Conservation (phyloP, 2,329 filamentous ascomycete genomes). For the Penicillium sp. region DNA sequence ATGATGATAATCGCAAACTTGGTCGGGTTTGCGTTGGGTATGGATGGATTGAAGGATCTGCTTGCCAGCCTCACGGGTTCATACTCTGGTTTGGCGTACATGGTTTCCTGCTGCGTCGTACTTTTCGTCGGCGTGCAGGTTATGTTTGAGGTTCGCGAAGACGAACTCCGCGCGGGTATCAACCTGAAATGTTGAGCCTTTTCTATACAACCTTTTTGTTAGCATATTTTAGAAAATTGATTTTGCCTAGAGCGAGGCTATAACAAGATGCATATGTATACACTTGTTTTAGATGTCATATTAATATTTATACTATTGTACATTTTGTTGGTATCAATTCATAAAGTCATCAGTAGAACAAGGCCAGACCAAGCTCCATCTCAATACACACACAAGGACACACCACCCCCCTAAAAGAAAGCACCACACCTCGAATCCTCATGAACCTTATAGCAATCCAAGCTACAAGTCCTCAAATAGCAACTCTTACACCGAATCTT, state of each 20-base stretch:
- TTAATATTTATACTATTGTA: constrained; percentile 14
- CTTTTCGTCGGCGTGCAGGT: constrained; percentile 85
- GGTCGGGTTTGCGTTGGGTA: constrained; percentile 87
- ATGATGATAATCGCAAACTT: constrained; percentile 97
- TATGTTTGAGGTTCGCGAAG: constrained; percentile 94
- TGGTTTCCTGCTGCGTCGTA: constrained; percentile 67
- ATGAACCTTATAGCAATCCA: constrained; percentile 50
- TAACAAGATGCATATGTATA: not conserved
- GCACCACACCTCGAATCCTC: constrained; percentile 49
- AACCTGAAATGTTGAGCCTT: constrained; percentile 70
- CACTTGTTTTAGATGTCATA: not conserved
- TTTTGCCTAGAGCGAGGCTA: not conserved
- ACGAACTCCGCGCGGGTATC: constrained; percentile 78
- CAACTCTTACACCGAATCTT: constrained; percentile 51
- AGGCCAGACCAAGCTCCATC: not conserved
- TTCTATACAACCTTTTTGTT: not conserved
- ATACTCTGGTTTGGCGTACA: constrained; percentile 73
- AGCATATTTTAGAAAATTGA: not conserved
- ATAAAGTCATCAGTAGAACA: constrained; percentile 18
- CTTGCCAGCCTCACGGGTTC: constrained; percentile 72
- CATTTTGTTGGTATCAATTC: constrained; percentile 19
- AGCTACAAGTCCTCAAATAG: constrained; percentile 47
- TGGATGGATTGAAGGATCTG: constrained; percentile 81
- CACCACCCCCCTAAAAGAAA: constrained; percentile 32
- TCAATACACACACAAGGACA: constrained; percentile 10